Percentiles rank a stretch among this genome's conserved stretches.
Conservation (phyloP, 306 rosid species). For the Begonia fuchsioides region DNA sequence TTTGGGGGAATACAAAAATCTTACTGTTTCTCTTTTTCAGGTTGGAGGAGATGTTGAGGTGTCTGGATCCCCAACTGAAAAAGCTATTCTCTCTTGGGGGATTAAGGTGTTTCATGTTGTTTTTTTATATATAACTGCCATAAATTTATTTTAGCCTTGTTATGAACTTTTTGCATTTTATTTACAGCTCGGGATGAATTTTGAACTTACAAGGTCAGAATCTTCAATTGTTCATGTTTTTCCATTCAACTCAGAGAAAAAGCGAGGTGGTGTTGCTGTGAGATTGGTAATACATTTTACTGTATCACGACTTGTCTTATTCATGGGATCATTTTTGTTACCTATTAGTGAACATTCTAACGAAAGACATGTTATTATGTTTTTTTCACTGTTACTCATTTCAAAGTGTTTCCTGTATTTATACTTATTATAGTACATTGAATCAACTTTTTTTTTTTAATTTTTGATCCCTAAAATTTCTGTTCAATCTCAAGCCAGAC, state of each 20-base stretch:
- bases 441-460: no score
- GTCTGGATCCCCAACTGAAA: slow-evolving; percentile 91
- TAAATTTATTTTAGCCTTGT: neutral
- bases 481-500: no score
- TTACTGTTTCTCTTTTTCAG: slow-evolving; percentile 17
- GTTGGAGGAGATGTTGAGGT: slow-evolving; percentile 39
- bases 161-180: neutral
- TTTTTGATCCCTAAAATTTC: no score
- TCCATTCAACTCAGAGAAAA: slow-evolving; percentile 82
- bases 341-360: no score
- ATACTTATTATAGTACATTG: no score
- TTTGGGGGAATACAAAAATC: neutral
- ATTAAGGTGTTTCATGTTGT: slow-evolving; percentile 28
- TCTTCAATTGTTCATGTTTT: slow-evolving; percentile 55
- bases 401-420: no score
- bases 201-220: slow-evolving; percentile 36
- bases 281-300: slow-evolving; percentile 23
- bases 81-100: slow-evolving; percentile 71
- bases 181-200: slow-evolving; percentile 77
- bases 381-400: no score
- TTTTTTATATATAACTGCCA: neutral
- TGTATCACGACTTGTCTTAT: no score
- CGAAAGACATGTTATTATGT: no score
- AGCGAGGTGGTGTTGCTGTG: slow-evolving; percentile 68
- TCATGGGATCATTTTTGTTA: no score